Evolutionary conservation across 257 asterid genomes (phyloP), one percentile per base, ranked within the genome.

Genomic region (Forsythia viridissima): DNA sequence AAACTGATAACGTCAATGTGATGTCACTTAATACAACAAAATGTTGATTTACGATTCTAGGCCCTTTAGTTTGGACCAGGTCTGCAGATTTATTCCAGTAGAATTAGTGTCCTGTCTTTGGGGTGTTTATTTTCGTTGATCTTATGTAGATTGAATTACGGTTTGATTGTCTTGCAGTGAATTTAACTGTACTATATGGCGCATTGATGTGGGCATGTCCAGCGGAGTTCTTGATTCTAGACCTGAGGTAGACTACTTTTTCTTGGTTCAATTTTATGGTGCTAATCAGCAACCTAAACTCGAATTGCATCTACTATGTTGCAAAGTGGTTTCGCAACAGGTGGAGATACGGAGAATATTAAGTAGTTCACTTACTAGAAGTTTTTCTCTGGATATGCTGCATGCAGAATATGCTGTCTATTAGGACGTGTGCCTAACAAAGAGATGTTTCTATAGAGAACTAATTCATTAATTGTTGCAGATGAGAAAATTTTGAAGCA

Each of bases 201-300:
- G 98, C 40, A 88, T 95, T 74, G 99, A 95, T 51, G 98, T 95
- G 46, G 99, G 99, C 63, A 95, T 95, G 99, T 95, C 99, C 16
- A 89, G 96, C 8, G 99, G 99, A 44, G 99, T 95, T 83, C 97
- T 93, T 81, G 97, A 88, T 85, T 93, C 99, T 57, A 89, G 82
- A 69, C 99, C 99, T 4, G 98, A 95, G 98, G 99, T 94, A 88
- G 70, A 73, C 37, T 70, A 69, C 66, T 66, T 30, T 8, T 76
- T 71, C 78, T 63, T 63, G 40, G 51, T 73, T 80, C 70, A 55
- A 80, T 34, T 21, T 43, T 48, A n/a, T 10, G 42, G n/a, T 77
- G 65, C 37, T 77, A 12, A 30, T 65, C 16, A 43, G 76, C 39
- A 72, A 4, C 67, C 1, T 34, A 63, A 76, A 21, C 70, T 65